Evolutionary conservation across 768 basidiomycete species (phyloP).

Genomic region (Boletus reticulatus): DNA sequence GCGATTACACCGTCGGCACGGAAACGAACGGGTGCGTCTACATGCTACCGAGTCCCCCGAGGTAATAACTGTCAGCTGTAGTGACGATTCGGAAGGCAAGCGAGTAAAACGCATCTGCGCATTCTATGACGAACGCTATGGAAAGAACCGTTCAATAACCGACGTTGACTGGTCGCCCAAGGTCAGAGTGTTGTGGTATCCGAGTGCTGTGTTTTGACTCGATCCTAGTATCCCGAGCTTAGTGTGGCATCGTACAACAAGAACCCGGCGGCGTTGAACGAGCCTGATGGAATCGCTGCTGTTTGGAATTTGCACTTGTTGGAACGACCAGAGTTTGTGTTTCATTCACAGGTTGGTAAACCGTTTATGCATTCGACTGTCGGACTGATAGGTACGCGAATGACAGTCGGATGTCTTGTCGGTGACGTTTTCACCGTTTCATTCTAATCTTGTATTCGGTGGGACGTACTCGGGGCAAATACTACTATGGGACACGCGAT

Average conservation of each 20-base stretch:
- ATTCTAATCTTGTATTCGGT: slow-evolving; percentile 95
- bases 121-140: slow-evolving; percentile 89
- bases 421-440: slow-evolving; percentile 95
- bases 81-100: slow-evolving; percentile 88
- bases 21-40: slow-evolving; percentile 75
- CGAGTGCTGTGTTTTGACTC: background rate
- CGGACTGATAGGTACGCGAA: slow-evolving; percentile 2
- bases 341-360: slow-evolving; percentile 88
- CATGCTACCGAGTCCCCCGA: background rate
- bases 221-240: slow-evolving; percentile 84
- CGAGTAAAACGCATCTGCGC: slow-evolving; percentile 92
- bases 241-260: slow-evolving; percentile 97
- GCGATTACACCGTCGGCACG: slow-evolving; percentile 90
- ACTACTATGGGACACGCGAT: slow-evolving; percentile 95
- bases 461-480: slow-evolving; percentile 99
- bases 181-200: slow-evolving; percentile 40
- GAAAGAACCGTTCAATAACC: slow-evolving; percentile 92
- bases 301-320: slow-evolving; percentile 97
- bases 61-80: slow-evolving; percentile 30
- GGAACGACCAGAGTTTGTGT: slow-evolving; percentile 95
- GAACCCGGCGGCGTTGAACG: slow-evolving; percentile 88
- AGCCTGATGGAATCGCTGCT: slow-evolving; percentile 95
- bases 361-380: background rate
- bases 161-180: slow-evolving; percentile 98
- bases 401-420: slow-evolving; percentile 94